phyloP scores from a whole-genome alignment of 306 rosid species.

The Boehmeria nivea region DNA sequence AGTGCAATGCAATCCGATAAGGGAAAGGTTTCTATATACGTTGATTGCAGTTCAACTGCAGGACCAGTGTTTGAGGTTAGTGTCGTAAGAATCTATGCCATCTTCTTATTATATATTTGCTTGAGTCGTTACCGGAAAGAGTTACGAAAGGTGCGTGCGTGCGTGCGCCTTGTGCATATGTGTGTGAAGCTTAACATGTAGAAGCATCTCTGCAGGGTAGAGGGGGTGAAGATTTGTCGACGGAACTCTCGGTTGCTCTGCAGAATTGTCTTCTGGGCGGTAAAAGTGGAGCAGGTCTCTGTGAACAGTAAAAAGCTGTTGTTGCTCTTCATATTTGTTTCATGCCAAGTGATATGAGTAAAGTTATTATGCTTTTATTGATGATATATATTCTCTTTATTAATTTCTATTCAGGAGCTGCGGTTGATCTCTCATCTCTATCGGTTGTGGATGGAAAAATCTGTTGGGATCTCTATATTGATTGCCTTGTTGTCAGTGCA shows the following conservation, averaged over 20 bases:
- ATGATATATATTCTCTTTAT: conserved; percentile 1
- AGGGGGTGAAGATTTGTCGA: conserved; percentile 82
- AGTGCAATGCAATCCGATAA: conserved; percentile 54
- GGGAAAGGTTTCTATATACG: conserved; percentile 62
- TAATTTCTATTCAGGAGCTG: conserved; percentile 55
- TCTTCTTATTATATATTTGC: conserved; percentile 1
- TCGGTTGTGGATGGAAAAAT: conserved; percentile 67
- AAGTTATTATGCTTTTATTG: conserved; percentile 1
- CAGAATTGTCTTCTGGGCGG: conserved; percentile 71
- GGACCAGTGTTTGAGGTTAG: conserved; percentile 72
- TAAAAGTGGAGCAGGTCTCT: conserved; percentile 76
- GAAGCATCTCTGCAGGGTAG: conserved; percentile 48
- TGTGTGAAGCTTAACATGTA: background rate
- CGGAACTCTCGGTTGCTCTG: conserved; percentile 66
- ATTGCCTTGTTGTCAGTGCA: conserved; percentile 75
- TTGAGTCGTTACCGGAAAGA: conserved; percentile 1
- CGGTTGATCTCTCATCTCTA: conserved; percentile 70
- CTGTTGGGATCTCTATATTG: conserved; percentile 93
- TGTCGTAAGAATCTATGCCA: background rate
- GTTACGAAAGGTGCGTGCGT: no score
- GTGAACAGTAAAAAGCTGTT: background rate
- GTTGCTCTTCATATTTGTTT: conserved; percentile 5
- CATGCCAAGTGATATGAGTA: background rate
- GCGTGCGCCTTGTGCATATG: no score
- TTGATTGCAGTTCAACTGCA: conserved; percentile 79